Base-by-base conservation (phyloP, 2,329 filamentous ascomycete genomes). In the Nothopassalora personata region DNA sequence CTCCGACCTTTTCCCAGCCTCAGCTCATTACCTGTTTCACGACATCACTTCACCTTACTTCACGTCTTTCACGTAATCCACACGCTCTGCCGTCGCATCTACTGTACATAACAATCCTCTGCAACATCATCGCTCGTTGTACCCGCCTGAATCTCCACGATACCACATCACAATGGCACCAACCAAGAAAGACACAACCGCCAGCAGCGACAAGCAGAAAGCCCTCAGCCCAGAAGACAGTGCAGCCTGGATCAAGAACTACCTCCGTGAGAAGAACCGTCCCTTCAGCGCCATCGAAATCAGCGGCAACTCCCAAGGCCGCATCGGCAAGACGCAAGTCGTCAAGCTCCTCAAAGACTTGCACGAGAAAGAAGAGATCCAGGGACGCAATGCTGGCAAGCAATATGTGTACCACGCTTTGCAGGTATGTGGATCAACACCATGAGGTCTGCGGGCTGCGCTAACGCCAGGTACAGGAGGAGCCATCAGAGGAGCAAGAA, bases 291-390 rank as follows among this genome's bases (percentile, higher is more conserved):
- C 71, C 33, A 71, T 66, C 7, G 71, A 73, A 60, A 70, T 73
- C 64, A 70, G 67, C 60, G 59, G 70, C 28, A 73, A 73, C 53
- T 67, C 73, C 54, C 68, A 71, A 57, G 72, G 72, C 58, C 67
- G 65, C 52, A 69, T 73, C 47, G 70, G 70, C 53, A 72, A 73
- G 46, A 82, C 83, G 11, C 77, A 82, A 47, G 79, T 84, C 27
- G 79, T 79, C 30, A 88, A 87, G 71, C 68, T 83, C 33, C 74
- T 88, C 34, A 86, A 84, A 66, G 84, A 87, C 60, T 74, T 88
- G 70, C 80, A 84, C 60, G 83, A 86, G 64, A 78, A 77, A 46
- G 81, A 81, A 10, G 73, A 83, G 64, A 82, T 88, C 46, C 82
- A 83, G 66, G 83, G 81, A 53, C 81, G 81, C 53, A 73, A 76